Conservation (phyloP, 495 filamentous ascomycete genomes). For the Penicillium pancosmium region DNA sequence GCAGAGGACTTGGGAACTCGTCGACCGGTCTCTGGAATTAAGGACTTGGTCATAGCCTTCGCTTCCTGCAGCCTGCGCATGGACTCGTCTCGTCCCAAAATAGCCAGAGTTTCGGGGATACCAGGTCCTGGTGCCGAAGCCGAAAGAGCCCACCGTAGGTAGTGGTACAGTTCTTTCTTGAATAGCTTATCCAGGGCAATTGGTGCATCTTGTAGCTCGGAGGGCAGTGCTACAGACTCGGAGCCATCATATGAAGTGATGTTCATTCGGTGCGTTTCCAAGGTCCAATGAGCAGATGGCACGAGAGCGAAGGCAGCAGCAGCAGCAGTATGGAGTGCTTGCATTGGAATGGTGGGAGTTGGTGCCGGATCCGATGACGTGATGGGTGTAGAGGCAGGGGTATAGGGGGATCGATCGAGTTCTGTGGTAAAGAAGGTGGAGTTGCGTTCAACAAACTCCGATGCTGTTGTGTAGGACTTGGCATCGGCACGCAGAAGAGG, state of each 20-base stretch:
- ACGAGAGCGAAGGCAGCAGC: conserved; percentile 43
- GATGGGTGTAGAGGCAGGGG: conserved; percentile 14
- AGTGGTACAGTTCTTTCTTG: conserved; percentile 53
- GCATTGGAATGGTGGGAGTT: conserved; percentile 31
- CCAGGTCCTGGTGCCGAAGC: conserved; percentile 61
- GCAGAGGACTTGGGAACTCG: conserved; percentile 23
- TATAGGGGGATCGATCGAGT: conserved; percentile 37
- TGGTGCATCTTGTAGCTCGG: conserved; percentile 6
- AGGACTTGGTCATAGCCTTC: conserved; percentile 31
- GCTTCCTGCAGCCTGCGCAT: conserved; percentile 57
- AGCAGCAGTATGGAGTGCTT: conserved; percentile 42
- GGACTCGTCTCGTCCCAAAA: conserved; percentile 65
- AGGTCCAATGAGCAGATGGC: conserved; percentile 39
- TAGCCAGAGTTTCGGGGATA: conserved; percentile 58
- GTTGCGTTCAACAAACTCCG: conserved; percentile 60
- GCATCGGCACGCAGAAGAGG: conserved; percentile 60
- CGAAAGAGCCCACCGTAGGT: conserved; percentile 69
- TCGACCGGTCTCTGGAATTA: conserved; percentile 20
- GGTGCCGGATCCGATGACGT: conserved; percentile 12
- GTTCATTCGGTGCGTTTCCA: conserved; percentile 40
- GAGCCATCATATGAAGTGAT: conserved; percentile 44
- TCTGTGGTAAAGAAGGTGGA: conserved; percentile 63
- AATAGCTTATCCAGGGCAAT: conserved; percentile 34
- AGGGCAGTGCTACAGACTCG: conserved; percentile 15
- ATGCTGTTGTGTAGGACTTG: conserved; percentile 62